phyloP scores from a whole-genome alignment of 164 flowering plant genomes.

The grape (Vitis vinifera) region ASM3070453v1 NC_081813.1:2889501-2890000 shows the following conservation, averaged over 20 bases:
- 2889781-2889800: slow-evolving; percentile 32
- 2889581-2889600: too few relatives aligned
- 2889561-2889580: too few relatives aligned
- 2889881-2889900: slow-evolving; percentile 25
- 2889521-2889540: slow-evolving; percentile 8
- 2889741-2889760: too few relatives aligned
- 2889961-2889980: slow-evolving; percentile 26
- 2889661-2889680: slow-evolving; percentile 15
- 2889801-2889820: slow-evolving; percentile 26
- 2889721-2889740: too few relatives aligned
- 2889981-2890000: not conserved
- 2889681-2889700: too few relatives aligned
- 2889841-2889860: slow-evolving; percentile 24
- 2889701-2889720: too few relatives aligned
- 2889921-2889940: slow-evolving; percentile 4
- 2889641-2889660: slow-evolving; percentile 26
- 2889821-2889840: slow-evolving; percentile 30
- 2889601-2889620: too few relatives aligned
- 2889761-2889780: not conserved
- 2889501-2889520: slow-evolving; percentile 20
- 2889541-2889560: too few relatives aligned
- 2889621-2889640: too few relatives aligned
- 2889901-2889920: slow-evolving; percentile 9
- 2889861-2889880: slow-evolving; percentile 18
- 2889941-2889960: slow-evolving; percentile 24